Evolutionary conservation across 352 stramenopile species (phyloP), one percentile per base, ranked within the genome.

Genomic region (Phytophthora ramorum): DNA sequence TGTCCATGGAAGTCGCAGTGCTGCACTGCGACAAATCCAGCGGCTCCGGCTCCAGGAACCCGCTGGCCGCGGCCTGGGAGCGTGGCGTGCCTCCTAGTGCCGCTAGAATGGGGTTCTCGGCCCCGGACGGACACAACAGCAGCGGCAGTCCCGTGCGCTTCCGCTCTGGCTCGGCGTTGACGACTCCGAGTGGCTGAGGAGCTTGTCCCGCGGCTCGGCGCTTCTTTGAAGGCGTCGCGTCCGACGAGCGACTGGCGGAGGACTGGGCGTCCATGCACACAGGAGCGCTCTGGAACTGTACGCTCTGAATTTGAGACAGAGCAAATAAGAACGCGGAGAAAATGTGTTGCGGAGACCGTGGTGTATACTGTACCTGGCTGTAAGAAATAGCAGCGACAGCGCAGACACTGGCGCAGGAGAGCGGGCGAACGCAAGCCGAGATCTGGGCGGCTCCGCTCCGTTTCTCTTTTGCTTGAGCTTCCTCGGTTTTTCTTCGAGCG

Each of bases 91-190:
- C 81, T 30, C 85, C 85, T 16, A 93, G 47, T 12, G 82, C 85
- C 4, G 69, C 71, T 10, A 93, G 69, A 37, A 91, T 76, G 46
- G 82, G 85, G 58, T 93, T 93, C 43, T 93, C 77, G 4, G 40
- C 58, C 46, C 24, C 63, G 12, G 62, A 44, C 6, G 62, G 30
- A n/a, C 70, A 73, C 22, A 75, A 54, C 22, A 79, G 61, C 40
- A 69, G 50, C 22, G 62, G 65, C 1, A 70, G 47, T 24, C 55
- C 51, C 17, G 34, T 38, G 19, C 58, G 64, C 19, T 63, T 66
- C 28, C 53, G 54, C 26, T 51, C 43, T 35, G 40, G 46, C 50
- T 52, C 58, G 10, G 52, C 58, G 44, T 56, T 49, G 37, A 64
- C 19, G 41, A 74, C 58, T 35, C 46, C 47, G 6, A 73, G 30